Evolutionary conservation across 306 rosid species (phyloP).

Genomic region (Lathyrus sativus): DNA sequence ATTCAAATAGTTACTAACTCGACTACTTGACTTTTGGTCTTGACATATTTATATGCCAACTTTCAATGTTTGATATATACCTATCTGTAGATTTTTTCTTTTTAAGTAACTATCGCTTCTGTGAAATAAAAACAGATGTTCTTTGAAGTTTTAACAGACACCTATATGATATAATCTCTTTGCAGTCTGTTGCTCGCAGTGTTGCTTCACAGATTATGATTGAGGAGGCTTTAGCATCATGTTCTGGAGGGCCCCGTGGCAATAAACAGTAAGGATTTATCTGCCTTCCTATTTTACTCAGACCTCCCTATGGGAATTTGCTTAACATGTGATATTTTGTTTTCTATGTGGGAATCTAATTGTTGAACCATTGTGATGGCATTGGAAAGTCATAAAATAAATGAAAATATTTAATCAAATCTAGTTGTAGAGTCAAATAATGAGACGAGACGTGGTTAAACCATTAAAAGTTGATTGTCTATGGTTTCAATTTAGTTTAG

Average conservation of each 20-base stretch:
- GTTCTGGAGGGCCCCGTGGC: constrained; percentile 81
- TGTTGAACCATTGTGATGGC: constrained; percentile 3
- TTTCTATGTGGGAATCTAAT: constrained; percentile 9
- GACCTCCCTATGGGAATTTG: constrained; percentile 26
- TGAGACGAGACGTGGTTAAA: constrained; percentile 10
- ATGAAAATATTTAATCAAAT: constrained; percentile 26
- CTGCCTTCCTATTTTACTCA: constrained; percentile 6
- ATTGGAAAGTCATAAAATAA: background rate
- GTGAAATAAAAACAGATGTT: constrained; percentile 3
- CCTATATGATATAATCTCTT: constrained; percentile 24
- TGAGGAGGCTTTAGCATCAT: constrained; percentile 76
- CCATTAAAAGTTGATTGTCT: constrained; percentile 11
- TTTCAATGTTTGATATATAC: constrained; percentile 13
- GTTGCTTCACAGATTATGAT: constrained; percentile 65
- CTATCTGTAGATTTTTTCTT: constrained; percentile 1
- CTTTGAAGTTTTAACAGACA: constrained; percentile 21
- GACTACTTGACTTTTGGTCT: constrained; percentile 17
- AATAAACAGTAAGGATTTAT: constrained; percentile 72
- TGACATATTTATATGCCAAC: constrained; percentile 19
- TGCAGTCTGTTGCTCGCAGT: constrained; percentile 65
- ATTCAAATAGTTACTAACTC: constrained; percentile 13
- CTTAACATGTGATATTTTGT: constrained; percentile 21
- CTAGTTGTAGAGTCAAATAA: constrained; percentile 15
- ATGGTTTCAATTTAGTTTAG: constrained; percentile 16
- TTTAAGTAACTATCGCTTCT: constrained; percentile 18